phyloP scores from a whole-genome alignment of 257 asterid genomes.

The Hygrophila difformis region DNA sequence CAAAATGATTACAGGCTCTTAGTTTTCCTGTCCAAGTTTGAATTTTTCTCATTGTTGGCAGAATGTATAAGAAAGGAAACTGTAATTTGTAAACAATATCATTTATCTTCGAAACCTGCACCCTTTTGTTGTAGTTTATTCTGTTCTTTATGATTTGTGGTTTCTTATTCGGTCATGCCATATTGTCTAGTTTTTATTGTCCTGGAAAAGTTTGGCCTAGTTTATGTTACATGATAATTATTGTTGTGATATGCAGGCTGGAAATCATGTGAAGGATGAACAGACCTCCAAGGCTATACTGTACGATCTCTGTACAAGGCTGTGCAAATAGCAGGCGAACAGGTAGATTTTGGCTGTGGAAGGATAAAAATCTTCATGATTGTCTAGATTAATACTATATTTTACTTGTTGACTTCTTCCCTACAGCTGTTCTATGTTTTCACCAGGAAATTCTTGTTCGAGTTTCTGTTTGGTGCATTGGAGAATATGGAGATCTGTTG shows the following conservation, averaged over 20 bases:
- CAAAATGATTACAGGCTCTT: too few species aligned
- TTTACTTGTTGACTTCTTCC: conserved; percentile 12
- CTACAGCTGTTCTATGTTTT: conserved; percentile 15
- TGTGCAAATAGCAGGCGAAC: conserved; percentile 60
- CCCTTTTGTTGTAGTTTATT: not conserved
- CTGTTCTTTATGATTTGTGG: not conserved
- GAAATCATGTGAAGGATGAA: conserved; percentile 86
- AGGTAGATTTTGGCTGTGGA: conserved; percentile 36
- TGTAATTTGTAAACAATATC: too few species aligned
- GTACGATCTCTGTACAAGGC: conserved; percentile 80
- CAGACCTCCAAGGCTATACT: conserved; percentile 83
- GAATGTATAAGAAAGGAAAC: too few species aligned
- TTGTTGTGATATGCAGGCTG: conserved; percentile 61
- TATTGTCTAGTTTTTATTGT: not conserved
- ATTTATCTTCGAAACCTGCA: not conserved
- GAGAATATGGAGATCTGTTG: conserved; percentile 96
- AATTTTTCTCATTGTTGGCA: too few species aligned
- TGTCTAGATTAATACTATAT: not conserved
- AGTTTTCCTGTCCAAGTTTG: too few species aligned
- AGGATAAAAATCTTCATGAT: conserved; percentile 7
- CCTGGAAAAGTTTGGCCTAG: not conserved
- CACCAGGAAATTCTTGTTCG: conserved; percentile 81
- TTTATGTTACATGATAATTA: conserved; percentile 13
- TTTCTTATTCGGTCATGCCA: not conserved
- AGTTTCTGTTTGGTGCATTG: conserved; percentile 98